These are phyloP conservation scores for Tieghemostelium lacteum DNA, from an alignment of 78 protist genomes.

Conservation along the genomic window DNA sequence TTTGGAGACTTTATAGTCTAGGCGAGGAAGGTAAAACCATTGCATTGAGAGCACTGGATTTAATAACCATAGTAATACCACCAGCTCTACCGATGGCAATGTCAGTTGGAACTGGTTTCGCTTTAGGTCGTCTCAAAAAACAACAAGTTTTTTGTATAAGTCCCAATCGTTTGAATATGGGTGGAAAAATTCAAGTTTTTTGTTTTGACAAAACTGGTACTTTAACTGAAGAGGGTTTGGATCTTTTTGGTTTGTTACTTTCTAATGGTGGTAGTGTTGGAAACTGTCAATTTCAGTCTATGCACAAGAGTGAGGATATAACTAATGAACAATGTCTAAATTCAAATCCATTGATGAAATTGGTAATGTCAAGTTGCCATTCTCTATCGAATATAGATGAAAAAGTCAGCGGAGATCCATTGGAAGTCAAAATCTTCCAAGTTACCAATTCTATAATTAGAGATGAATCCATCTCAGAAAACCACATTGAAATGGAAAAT, in stretches of 20 bases:
- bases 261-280: background rate
- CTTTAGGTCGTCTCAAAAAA: conserved; percentile 74
- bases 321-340: background rate
- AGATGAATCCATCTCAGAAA: conserved; percentile 13
- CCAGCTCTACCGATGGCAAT: conserved; percentile 93
- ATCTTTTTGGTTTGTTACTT: conserved; percentile 79
- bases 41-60: conserved; percentile 81
- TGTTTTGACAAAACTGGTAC: conserved; percentile 97
- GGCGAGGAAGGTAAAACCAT: conserved; percentile 3
- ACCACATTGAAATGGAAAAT: background rate
- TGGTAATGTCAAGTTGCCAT: conserved; percentile 85
- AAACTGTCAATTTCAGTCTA: background rate
- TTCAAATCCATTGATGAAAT: background rate
- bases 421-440: conserved; percentile 90
- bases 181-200: conserved; percentile 85
- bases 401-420: conserved; percentile 88
- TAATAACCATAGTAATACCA: conserved; percentile 93
- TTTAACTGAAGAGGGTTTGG: conserved; percentile 93
- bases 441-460: conserved; percentile 56
- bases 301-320: background rate
- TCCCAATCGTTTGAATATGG: conserved; percentile 84
- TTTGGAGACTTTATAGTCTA: conserved; percentile 12
- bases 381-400: conserved; percentile 73
- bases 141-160: conserved; percentile 81
- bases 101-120: conserved; percentile 89